A percentile compares a stretch with the other conserved stretches of the same genome.
Evolutionary conservation across 306 rosid species (phyloP).

Genomic region (Casuarina cunninghamiana): DNA sequence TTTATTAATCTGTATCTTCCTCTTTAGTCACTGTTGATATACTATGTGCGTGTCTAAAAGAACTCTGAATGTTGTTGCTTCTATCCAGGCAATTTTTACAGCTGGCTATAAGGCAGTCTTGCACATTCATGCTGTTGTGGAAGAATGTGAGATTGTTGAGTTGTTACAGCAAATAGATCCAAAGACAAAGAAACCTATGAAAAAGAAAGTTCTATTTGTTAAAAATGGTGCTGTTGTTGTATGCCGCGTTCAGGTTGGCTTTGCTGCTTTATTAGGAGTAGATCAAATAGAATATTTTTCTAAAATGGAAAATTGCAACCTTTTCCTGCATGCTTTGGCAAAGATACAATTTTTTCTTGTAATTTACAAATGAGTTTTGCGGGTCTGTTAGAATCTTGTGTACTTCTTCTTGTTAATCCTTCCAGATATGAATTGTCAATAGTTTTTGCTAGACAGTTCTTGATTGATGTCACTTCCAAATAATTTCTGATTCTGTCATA

Average conservation of each 20-base stretch:
- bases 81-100: conserved; percentile 89
- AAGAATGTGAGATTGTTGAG: conserved; percentile 97
- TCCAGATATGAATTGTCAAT: not conserved
- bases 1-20: not conserved
- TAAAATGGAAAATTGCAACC: not conserved
- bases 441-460: not conserved
- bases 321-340: not conserved
- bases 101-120: conserved; percentile 97
- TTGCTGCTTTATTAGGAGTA: conserved; percentile 11
- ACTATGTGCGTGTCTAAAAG: conserved; percentile 13
- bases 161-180: conserved; percentile 87
- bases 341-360: not conserved
- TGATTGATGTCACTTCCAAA: not conserved
- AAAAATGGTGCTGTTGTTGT: conserved; percentile 82
- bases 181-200: conserved; percentile 83
- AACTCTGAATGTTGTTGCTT: conserved; percentile 7
- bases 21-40: not conserved
- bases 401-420: not conserved
- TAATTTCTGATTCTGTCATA: not conserved
- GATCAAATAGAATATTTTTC: not conserved
- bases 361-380: not conserved
- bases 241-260: conserved; percentile 87
- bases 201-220: conserved; percentile 81
- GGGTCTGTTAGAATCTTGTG: not conserved
- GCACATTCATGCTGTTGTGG: conserved; percentile 91